Evolutionary conservation across 805 yeast species (phyloP).

Genomic region (Pichia exigua): DNA sequence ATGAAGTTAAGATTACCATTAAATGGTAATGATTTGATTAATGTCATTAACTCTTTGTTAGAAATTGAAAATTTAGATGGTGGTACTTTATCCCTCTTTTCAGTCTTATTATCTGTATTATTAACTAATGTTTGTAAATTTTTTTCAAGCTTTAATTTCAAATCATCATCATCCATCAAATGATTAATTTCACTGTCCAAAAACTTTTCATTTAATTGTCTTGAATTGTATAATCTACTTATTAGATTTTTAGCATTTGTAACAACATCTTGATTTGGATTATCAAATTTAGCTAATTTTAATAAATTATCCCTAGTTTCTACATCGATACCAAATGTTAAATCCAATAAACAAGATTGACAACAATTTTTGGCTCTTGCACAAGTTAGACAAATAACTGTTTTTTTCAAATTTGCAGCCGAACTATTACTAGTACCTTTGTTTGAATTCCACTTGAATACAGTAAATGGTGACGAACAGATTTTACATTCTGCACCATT

Average conservation of each 20-base stretch:
- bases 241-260: slow-evolving; percentile 36
- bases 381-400: slow-evolving; percentile 73
- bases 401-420: slow-evolving; percentile 40
- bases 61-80: slow-evolving; percentile 9
- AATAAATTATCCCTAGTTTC: slow-evolving; percentile 74
- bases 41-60: slow-evolving; percentile 41
- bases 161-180: slow-evolving; percentile 4
- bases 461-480: slow-evolving; percentile 80
- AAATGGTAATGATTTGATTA: slow-evolving; percentile 59
- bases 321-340: slow-evolving; percentile 73
- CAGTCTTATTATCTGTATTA: slow-evolving; percentile 14
- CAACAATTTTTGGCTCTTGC: slow-evolving; percentile 76
- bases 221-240: slow-evolving; percentile 49
- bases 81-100: slow-evolving; percentile 7
- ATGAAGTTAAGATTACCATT: slow-evolving; percentile 42
- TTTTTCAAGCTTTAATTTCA: not conserved
- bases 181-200: slow-evolving; percentile 14
- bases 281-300: slow-evolving; percentile 51
- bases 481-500: slow-evolving; percentile 77
- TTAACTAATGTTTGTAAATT: slow-evolving; percentile 9
- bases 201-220: slow-evolving; percentile 32
- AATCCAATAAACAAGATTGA: slow-evolving; percentile 79
- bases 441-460: slow-evolving; percentile 54
- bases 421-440: slow-evolving; percentile 17
- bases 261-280: slow-evolving; percentile 30